Evolutionary conservation across 2,329 filamentous ascomycete species (phyloP), one percentile per base, ranked within the genome.

Genomic region (Fusarium chuoi): DNA sequence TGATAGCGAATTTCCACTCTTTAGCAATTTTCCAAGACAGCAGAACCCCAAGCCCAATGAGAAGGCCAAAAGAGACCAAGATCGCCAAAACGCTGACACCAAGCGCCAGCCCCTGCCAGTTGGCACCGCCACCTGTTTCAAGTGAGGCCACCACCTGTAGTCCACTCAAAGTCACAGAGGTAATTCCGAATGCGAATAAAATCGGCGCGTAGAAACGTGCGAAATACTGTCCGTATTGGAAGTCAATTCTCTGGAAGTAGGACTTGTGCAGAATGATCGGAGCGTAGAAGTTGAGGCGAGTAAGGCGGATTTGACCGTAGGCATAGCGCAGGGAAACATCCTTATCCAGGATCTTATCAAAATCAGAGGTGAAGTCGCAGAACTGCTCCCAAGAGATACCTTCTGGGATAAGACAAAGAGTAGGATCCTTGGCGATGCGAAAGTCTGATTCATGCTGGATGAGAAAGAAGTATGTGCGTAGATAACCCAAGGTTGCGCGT

Each of bases 381-480:
- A 61, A 61, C 11, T 45, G 38, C 3, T 39, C 45, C 62, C 62
- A 64, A 12, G 38, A 38, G 4, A 61, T 22, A 0, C 13, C 15
- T 5, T 30, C 36, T 3, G 62, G 55, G 1, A 64, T 15, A 15
- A 64, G 45, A 12, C 38, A 26, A 6, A 61, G 11, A 10, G 3
- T 18, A 7, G 45, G 33, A 4, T 64, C 56, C 7, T 51, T 60
- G 45, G 62, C 62, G 14, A 64, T 64, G n/a, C 45, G 62, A 12
- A 64, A 64, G 20, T 64, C 62, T 2, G 56, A 64, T 9, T 64
- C 45, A 22, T 64, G 62, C 22, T 7, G 44, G 30, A 64, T 64
- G 2, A 64, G 9, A 24, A 60, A 24, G 11, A 22, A 24, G 5
- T 49, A 64, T 17, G 61, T 64, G n/a, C 61, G 61, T 3, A 64